Base-by-base conservation (phyloP, 2,329 filamentous ascomycete species). In the Geosmithia flava region DNA sequence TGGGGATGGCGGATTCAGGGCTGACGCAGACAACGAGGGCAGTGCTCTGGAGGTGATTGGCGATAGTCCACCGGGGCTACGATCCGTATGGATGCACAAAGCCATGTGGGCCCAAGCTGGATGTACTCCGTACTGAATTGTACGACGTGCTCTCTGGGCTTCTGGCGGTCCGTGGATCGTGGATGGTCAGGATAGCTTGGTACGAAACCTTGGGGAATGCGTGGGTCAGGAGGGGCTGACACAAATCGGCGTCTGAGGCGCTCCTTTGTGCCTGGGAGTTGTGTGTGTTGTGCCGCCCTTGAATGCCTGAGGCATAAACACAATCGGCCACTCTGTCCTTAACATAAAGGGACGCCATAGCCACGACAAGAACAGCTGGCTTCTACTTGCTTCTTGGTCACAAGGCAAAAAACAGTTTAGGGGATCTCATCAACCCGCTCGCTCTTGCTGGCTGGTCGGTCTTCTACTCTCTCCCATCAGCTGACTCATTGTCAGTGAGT, bases 321-420 rank as follows among this genome's bases (percentile, higher is more conserved):
- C 42, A 44, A 44, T 2, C 42, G 19, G 42, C 42, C 42, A 44
- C 42, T 27, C 40, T 60, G 58, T 58, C 58, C 58, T 60, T 50
- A 56, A 53, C 56, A 65, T 66, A 66, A 66, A 65, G 58, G 62
- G 47, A 44, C 49, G 20, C 44, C 29, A 16, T 17, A 8, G 15
- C 44, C 44, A 20, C 27, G 20, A 27, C 5, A 44, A 27, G 17
- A 44, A 44, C 42, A 44, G 3, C 33, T 37, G 33, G 10, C 42
- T 20, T 44, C 13, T 10, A n/a, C 20, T 20, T 20, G 5, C 41
- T 42, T 20, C 17, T 19, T 11, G 20, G 17, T 19, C 41, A 42
- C 41, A 7, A 20, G n/a, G n/a, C 41, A 7, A 20, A 20, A 42
- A n/a, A n/a, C 41, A 27, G 11, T 37, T 11, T 7, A 37, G 33